These are phyloP conservation scores for Phalaenopsis equestris DNA, from an alignment of 106 monocot species.

Conservation along the genomic window DNA sequence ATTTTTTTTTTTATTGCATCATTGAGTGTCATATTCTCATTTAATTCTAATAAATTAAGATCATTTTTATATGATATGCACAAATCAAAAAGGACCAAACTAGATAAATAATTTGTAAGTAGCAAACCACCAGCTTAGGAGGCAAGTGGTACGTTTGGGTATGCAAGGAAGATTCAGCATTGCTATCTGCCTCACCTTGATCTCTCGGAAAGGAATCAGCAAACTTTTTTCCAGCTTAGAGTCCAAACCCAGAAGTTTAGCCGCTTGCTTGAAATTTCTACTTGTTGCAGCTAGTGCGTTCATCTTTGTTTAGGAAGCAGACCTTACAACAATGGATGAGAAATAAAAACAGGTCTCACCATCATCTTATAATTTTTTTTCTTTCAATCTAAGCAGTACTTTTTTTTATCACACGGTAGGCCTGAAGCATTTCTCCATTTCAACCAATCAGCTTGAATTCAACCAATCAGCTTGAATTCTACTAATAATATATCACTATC, in stretches of 20 bases:
- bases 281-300: conserved; percentile 77
- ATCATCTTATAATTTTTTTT: too few species aligned
- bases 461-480: too few species aligned
- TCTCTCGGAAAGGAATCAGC: conserved; percentile 83
- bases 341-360: neutral
- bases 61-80: too few species aligned
- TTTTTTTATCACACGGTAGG: too few species aligned
- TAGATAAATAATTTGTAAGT: neutral
- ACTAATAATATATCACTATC: too few species aligned
- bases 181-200: conserved; percentile 43
- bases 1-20: too few species aligned
- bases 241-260: conserved; percentile 72
- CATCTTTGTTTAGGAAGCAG: conserved; percentile 28
- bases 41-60: too few species aligned
- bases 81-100: neutral
- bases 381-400: too few species aligned
- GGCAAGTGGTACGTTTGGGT: neutral
- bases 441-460: too few species aligned
- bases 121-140: neutral
- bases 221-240: conserved; percentile 70
- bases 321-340: neutral
- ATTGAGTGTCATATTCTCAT: too few species aligned
- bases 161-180: neutral
- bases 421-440: too few species aligned
- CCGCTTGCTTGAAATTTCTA: conserved; percentile 80